Base-by-base conservation (phyloP, 1,284 basidiomycete species). In the Volvariella surrecta region DNA sequence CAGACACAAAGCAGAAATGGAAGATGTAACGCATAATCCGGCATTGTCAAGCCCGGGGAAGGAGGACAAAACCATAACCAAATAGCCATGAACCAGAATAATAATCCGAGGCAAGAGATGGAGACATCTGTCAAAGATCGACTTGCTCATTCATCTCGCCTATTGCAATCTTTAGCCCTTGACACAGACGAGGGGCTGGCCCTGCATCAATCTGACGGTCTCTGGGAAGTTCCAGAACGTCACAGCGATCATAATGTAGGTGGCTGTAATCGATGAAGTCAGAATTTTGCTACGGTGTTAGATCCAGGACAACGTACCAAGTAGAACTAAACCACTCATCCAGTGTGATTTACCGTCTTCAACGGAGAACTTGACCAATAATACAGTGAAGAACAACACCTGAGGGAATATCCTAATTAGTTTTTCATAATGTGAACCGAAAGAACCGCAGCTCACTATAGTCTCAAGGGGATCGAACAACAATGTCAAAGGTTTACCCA, bases 291-390 rank as follows among this genome's bases (percentile, higher is more conserved):
- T 32, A 13, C 30, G 39, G 41, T 17, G 18, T 16, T 47, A 39
- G 3, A 10, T 34, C 39, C 34, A 41, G 24, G n/a, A 15, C 31
- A 15, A 70, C 54, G 59, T 54, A 64, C 70, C 66, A 48, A 78
- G 70, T 41, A 80, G 62, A 8, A 70, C 66, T 31, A 72, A 62
- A 2, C 76, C 76, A 54, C 74, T 77, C 61, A 79, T 68, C 66
- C 73, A 80, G 52, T 81, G 77, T 10, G 72, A 71, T 49, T 73
- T 70, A n/a, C 78, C 79, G 56, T 80, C 77, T 48, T 73, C 69
- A 21, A 79, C 73, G 21, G 73, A 73, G 48, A 76, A 76, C 51
- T 79, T 79, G 58, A 81, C 77, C 39, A 80, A 58, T 20, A 80
- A 51, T 24, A 82, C 70, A 2, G 74, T 70, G 43, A 82, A 64